Percentiles rank a stretch among this genome's conserved stretches.
These are phyloP conservation scores for Trapa incisa DNA, from an alignment of 345 rosid genomes.

Conservation along the genomic window DNA sequence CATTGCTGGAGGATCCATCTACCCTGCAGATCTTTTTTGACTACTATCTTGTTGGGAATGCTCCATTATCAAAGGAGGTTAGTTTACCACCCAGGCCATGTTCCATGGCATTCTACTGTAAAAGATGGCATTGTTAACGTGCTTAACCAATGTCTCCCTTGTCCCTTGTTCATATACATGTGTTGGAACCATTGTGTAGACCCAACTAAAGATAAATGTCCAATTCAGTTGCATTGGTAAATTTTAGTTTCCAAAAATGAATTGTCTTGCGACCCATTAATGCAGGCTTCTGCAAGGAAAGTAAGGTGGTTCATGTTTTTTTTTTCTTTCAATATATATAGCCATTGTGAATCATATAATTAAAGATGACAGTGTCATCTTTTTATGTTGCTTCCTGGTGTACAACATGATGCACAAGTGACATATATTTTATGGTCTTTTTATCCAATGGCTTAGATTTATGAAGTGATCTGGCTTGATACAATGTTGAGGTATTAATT, in stretches of 20 bases:
- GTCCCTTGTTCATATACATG: not conserved
- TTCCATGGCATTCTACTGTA: not conserved
- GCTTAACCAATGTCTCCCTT: not conserved
- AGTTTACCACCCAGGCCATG: constrained; percentile 6
- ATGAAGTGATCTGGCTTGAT: no score
- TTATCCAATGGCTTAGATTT: no score
- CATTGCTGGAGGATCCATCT: constrained; percentile 80
- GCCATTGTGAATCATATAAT: no score
- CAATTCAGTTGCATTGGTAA: not conserved
- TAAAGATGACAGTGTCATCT: no score
- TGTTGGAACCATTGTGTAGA: not conserved
- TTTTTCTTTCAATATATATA: not conserved
- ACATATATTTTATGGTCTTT: no score
- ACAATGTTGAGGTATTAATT: no score
- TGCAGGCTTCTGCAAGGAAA: not conserved
- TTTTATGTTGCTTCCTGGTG: no score
- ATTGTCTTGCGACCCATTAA: not conserved
- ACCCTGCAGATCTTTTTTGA: constrained; percentile 94
- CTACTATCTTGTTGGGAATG: constrained; percentile 61
- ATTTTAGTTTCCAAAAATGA: not conserved
- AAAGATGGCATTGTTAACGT: not conserved
- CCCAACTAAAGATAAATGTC: not conserved
- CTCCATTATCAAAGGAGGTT: constrained; percentile 96
- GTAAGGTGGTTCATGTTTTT: not conserved
- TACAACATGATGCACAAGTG: no score